Evolutionary conservation across 805 yeast genomes (phyloP).

Genomic region (Sugiyamaella valdiviana): DNA sequence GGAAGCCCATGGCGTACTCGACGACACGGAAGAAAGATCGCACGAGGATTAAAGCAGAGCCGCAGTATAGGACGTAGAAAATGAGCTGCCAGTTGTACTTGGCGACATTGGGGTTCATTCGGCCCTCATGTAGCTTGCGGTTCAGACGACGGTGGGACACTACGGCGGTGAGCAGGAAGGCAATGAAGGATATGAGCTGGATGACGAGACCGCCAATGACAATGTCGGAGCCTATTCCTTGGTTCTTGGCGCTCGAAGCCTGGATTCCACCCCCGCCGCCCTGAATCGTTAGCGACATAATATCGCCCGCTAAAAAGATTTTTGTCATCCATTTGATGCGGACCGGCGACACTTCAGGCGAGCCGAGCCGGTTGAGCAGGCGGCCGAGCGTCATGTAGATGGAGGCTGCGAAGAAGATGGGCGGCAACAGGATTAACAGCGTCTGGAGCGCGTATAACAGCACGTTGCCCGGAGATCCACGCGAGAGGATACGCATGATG

Average conservation of each 20-base stretch:
- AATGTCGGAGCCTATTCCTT: slow-evolving; percentile 46
- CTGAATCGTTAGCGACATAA: slow-evolving; percentile 58
- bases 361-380: slow-evolving; percentile 46
- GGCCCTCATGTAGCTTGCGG: not conserved
- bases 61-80: slow-evolving; percentile 22
- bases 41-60: slow-evolving; percentile 50
- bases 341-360: slow-evolving; percentile 44
- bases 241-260: slow-evolving; percentile 43
- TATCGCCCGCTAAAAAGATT: slow-evolving; percentile 63
- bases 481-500: slow-evolving; percentile 48
- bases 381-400: slow-evolving; percentile 68
- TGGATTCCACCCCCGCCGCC: slow-evolving; percentile 66
- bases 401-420: slow-evolving; percentile 80
- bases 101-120: not conserved
- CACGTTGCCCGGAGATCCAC: slow-evolving; percentile 29
- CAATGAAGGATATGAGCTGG: slow-evolving; percentile 64
- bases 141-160: slow-evolving; percentile 13
- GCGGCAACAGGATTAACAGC: slow-evolving; percentile 66
- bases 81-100: slow-evolving; percentile 5
- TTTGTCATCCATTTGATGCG: slow-evolving; percentile 55
- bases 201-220: slow-evolving; percentile 74
- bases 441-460: slow-evolving; percentile 56
- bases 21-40: slow-evolving; percentile 70
- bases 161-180: slow-evolving; percentile 48
- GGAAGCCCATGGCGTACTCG: slow-evolving; percentile 68